Conservation (phyloP, 192 early-diverging fungal genomes). For the Coemansia sp. region DNA sequence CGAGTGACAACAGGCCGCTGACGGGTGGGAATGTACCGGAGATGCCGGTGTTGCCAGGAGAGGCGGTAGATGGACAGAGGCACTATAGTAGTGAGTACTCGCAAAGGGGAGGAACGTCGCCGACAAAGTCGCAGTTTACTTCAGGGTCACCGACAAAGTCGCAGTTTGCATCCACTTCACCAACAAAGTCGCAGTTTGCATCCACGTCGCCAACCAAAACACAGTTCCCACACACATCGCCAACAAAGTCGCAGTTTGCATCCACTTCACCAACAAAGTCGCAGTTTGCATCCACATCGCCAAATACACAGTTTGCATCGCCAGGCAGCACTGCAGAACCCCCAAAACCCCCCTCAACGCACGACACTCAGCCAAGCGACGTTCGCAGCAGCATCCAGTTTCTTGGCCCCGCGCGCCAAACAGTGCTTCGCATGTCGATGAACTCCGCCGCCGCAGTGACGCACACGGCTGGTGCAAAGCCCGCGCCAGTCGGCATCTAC, state of each 20-base stretch:
- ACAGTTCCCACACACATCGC: too few relatives aligned
- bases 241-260: too few relatives aligned
- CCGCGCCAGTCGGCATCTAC: conserved; percentile 34
- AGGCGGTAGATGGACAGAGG: conserved; percentile 1
- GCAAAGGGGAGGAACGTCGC: conserved; percentile 1
- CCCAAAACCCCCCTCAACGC: too few relatives aligned
- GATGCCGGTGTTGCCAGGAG: conserved; percentile 14
- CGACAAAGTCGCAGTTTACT: neutral
- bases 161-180: neutral
- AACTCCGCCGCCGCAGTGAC: conserved; percentile 25
- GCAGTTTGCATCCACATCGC: neutral
- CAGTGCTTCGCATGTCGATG: conserved; percentile 45
- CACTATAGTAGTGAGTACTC: conserved; percentile 2
- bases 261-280: neutral
- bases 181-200: conserved; percentile 2
- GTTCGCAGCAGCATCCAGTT: conserved; percentile 42
- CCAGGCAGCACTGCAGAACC: neutral
- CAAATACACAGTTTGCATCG: conserved; percentile 3
- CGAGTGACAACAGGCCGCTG: neutral
- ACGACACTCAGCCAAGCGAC: neutral
- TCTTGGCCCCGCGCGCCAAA: conserved; percentile 40
- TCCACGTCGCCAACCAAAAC: neutral
- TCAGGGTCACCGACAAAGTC: neutral
- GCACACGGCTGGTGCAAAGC: conserved; percentile 9
- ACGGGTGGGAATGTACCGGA: neutral